Evolutionary conservation across 2,329 filamentous ascomycete genomes (phyloP), one percentile per base, ranked within the genome.

Genomic region (Knufia petricola): DNA sequence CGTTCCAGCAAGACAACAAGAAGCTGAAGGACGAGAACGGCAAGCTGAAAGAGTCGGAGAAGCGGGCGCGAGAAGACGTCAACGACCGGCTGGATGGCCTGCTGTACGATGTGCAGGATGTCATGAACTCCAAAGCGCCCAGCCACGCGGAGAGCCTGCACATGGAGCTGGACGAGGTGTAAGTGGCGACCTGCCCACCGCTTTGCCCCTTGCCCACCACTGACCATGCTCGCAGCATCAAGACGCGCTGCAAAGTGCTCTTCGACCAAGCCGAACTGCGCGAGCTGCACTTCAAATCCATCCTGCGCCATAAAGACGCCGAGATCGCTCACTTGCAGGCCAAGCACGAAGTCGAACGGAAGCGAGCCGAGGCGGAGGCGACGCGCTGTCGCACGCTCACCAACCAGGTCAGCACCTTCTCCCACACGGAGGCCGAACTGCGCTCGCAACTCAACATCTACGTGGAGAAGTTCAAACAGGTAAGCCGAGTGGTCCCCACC

Each of bases 381-480:
- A 77, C 76, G 48, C 85, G 88, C 59, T 86, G 87, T 50, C 82
- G 88, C 54, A 85, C 90, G 55, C 75, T 98, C 46, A 95, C 92
- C 59, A 76, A 81, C 30, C 92, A 98, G 68, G 88, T 96, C 20
- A 87, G 89, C 57, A 94, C 88, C 1, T 95, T 96, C 65, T 92
- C 88, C 30, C 92, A 95, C 67, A 96, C 90, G 8, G 92, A 98
- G 69, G 84, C 86, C 13, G 90, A 96, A 67, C 76, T 98, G 48
- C 76, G 92, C 52, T 94, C 87, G 60, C 92, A 98, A 68, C 80
- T 98, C 60, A 96, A 95, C 65, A 90, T 95, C 59, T 98, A 98
- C 61, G 90, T 95, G 21, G 92, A 98, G 65, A 98, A 96, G 71
- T 96, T 96, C 71, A 96, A 96, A 73, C 92, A 98, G 85, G 90